Base-by-base conservation (phyloP, 257 asterid genomes). In the Orobanche coerulescens region DNA sequence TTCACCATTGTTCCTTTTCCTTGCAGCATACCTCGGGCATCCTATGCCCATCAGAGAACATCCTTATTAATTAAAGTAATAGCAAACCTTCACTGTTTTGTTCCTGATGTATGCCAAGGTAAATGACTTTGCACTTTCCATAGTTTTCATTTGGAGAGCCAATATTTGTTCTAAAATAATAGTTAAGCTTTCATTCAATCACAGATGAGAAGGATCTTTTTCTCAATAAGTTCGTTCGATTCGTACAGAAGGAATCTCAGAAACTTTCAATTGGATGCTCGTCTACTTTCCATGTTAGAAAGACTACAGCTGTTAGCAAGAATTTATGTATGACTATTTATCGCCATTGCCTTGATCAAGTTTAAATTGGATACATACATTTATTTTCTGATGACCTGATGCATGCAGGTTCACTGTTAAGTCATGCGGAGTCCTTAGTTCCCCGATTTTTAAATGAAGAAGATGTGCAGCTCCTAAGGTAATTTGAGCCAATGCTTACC, bases 121-220 rank as follows among this genome's bases (percentile, higher is more conserved):
- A 80, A 77, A 55, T 52, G 26, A 34, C 30, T 39, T 36, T 20
- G 48, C 31, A 18, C 23, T 28, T 61, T 62, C 33, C 61, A n/a
- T 48, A 36, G 30, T 60, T 49, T 39, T 30, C 44, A 26, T 57
- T 42, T 64, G 54, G 44, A 25, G 70, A 15, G 19, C 42, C 4
- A 11, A 20, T 62, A 50, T 54, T 56, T 43, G 49, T 26, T 73
- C 64, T 36, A 25, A 34, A 49, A 6, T 57, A 68, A 25, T 55
- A 25, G 60, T 43, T 20, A 59, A 66, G 33, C 51, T 77, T 33
- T 73, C 23, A 76, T 53, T 67, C 56, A 39, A 67, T 58, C 36
- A 28, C 94, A 93, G 99, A 93, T 77, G 99, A 93, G 79, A 93
- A 93, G 83, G 97, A 79, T 80, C 84, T 77, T 61, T 93, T 93